Evolutionary conservation across 2,329 filamentous ascomycete genomes (phyloP), one percentile per base, ranked within the genome.

Genomic region (Trichothecium roseum): DNA sequence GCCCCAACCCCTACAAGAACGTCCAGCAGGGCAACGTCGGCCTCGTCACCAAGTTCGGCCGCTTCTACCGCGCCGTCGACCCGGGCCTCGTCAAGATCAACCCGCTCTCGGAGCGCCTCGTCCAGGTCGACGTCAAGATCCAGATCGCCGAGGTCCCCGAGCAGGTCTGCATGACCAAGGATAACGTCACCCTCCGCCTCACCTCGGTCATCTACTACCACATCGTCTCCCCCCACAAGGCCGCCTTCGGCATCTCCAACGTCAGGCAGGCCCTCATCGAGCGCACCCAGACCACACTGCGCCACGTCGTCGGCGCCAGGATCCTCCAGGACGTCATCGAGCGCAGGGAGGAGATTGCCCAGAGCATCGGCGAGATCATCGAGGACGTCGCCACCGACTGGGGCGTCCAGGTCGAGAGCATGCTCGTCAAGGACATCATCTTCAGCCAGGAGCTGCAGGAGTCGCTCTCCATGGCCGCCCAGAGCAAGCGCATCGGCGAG

Each of bases 181-280:
- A 98, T 70, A 98, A 98, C 52, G 91, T 96, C 44, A 94, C 84
- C 31, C 72, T 98, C 29, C 81, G 88, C 50, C 72, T 98, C 47
- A 96, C 88, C 32, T 94, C 85, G 5, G 91, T 98, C 56, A 95
- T 98, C 64, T 98, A 98, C 74, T 98, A 98, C 68, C 88, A 94
- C 70, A 89, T 98, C 53, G 84, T 81, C 37, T 83, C 84, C 18
- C 91, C 91, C 1, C 89, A 96, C 73, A 95, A 94, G 66, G 87
- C 89, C 40, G 89, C 91, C 40, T 98, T 96, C 56, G 91, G 91
- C 47, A 95, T 98, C 57, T 72, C 81, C 62, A 91, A 96, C 59
- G 83, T 98, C 42, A 83, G 84, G 48, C 87, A 94, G 63, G 91
- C 91, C n/a, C 82, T 98, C 33, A 72, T 98, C 44, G 91, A 98